Conservation (phyloP, 176 grass and related monocot genomes). For the Thinopyrum elongatum region DNA sequence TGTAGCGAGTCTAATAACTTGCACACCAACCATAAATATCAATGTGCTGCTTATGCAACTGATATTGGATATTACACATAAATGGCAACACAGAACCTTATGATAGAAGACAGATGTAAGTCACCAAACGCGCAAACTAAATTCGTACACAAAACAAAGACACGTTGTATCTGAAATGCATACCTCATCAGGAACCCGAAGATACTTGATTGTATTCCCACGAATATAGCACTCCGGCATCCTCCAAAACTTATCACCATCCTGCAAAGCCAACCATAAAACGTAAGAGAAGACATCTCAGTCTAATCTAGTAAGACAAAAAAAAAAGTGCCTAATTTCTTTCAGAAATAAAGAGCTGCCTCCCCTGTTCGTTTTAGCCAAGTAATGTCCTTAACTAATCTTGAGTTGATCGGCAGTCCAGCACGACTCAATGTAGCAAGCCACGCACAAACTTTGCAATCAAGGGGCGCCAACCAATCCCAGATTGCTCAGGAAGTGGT, state of each 20-base stretch:
- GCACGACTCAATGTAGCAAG: too few relatives aligned
- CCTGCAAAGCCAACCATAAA: conserved; percentile 52
- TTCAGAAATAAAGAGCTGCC: neutral
- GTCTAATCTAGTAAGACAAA: neutral
- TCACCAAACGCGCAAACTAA: neutral
- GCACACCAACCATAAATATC: neutral
- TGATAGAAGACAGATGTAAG: neutral
- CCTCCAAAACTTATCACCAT: conserved; percentile 99
- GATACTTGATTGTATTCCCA: conserved; percentile 98
- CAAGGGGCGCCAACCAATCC: too few relatives aligned
- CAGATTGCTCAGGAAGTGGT: too few relatives aligned
- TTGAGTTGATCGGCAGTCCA: neutral
- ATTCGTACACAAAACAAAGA: neutral
- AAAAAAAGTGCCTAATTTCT: neutral
- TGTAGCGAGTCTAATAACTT: neutral
- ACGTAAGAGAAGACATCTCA: neutral
- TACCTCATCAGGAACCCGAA: conserved; percentile 99
- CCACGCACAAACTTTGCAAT: too few relatives aligned
- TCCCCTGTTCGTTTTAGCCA: neutral
- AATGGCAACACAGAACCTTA: neutral
- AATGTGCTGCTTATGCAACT: neutral
- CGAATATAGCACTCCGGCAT: conserved; percentile 99
- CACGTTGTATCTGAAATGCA: neutral
- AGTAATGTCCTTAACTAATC: neutral
- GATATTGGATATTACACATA: neutral